Conservation (phyloP, 306 rosid genomes). For the Corylus heterophylla region DNA sequence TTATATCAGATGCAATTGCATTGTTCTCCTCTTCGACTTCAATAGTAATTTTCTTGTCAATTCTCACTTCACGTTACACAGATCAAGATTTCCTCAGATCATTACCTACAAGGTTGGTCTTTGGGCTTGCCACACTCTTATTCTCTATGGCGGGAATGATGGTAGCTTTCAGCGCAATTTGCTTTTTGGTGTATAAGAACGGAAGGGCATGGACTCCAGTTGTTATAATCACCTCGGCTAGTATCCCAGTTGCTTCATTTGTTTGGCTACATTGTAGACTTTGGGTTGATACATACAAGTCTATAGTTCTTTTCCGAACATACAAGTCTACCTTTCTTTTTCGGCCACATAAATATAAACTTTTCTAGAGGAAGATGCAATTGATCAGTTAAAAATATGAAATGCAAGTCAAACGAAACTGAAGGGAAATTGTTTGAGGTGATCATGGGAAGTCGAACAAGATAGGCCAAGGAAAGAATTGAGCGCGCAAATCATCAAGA, state of each 20-base stretch:
- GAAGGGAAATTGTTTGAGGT: too few relatives aligned
- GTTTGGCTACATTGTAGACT: too few relatives aligned
- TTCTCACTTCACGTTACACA: background rate
- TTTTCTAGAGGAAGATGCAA: too few relatives aligned
- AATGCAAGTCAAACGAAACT: too few relatives aligned
- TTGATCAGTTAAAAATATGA: too few relatives aligned
- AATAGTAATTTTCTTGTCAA: background rate
- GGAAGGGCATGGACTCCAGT: background rate
- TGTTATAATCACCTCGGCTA: background rate
- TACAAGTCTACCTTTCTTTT: too few relatives aligned
- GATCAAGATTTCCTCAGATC: background rate
- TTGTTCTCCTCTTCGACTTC: background rate
- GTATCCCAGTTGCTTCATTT: background rate
- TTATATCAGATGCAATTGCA: background rate
- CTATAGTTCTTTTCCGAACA: too few relatives aligned
- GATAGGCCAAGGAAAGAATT: too few relatives aligned
- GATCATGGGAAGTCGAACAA: too few relatives aligned
- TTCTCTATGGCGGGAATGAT: constrained; percentile 4
- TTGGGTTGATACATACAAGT: too few relatives aligned
- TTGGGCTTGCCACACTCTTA: background rate
- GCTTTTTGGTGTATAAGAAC: background rate
- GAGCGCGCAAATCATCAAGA: too few relatives aligned
- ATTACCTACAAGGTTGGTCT: background rate
- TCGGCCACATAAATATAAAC: too few relatives aligned
- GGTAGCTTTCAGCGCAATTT: background rate